Base-by-base conservation (phyloP, 495 filamentous ascomycete species). In the Cairneyella variabilis region DNA sequence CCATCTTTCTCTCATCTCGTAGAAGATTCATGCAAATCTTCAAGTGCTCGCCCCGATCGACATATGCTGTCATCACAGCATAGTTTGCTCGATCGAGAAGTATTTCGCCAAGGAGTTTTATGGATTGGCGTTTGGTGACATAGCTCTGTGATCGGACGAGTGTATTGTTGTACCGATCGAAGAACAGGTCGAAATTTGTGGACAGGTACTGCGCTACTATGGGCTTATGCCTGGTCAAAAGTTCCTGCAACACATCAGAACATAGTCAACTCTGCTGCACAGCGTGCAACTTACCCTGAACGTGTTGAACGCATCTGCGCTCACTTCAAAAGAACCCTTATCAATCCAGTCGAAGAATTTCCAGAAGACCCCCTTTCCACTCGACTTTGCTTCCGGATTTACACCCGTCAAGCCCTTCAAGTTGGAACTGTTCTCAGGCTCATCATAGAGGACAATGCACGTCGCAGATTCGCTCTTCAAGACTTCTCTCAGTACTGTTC, bases 321-420 rank as follows among this genome's bases (percentile, higher is more conserved):
- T 91, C 53, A 97, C 87, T 72, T 99, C 95, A 66, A 99, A 99
- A 16, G 85, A 90, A 54, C 89, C 85, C 63, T 86, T 84, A 66
- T 97, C 90, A 51, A 99, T 96, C 88, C 91, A 99, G 42, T 88
- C 80, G 64, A 99, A 99, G 70, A 97, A 97, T n/a, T 77, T 81
- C 95, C 95, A 99, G 65, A 99, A 97, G 1, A 96, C 80, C 0
- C 91, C 91, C 12, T 79, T 75, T 16, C 90, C 90, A 10, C 73
- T 82, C 57, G 90, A 85, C 25, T 75, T 79, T 11, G 77, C 66
- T 22, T 83, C 80, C 18, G 80, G 77, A 57, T 90, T 82, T 51
- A 95, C 80, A 0, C 79, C 83, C 2, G 71, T 79, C 6, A 91
- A 69, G 2, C 82, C 83, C 38, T 77, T 69, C 20, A 64, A 55